A percentile compares a stretch with the other conserved stretches of the same genome.
Conservation (phyloP, 208 protist genomes). For the Kentomonas sorsogonicus region DNA sequence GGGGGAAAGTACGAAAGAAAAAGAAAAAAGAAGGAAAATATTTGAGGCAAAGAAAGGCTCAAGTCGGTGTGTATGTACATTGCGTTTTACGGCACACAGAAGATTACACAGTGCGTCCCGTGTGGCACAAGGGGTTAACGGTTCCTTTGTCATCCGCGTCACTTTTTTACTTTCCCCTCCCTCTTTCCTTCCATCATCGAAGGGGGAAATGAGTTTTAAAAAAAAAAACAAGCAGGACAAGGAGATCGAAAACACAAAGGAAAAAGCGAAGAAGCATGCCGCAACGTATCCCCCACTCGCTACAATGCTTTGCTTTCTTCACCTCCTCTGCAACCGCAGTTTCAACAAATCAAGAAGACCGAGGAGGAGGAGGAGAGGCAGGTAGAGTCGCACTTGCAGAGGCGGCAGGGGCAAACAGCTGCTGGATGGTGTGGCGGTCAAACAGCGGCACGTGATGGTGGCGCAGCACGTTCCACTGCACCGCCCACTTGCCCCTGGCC, state of each 20-base stretch:
- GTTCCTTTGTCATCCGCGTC: no score
- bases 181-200: neutral
- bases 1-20: neutral
- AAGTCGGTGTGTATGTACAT: neutral
- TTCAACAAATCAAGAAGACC: no score
- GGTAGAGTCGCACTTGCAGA: no score
- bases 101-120: no score
- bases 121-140: no score
- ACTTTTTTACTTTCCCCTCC: no score
- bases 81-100: no score
- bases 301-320: no score
- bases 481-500: slow-evolving; percentile 11
- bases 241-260: neutral
- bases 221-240: slow-evolving; percentile 2
- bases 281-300: no score
- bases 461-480: slow-evolving; percentile 69
- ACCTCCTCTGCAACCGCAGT: no score
- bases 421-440: slow-evolving; percentile 44
- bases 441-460: slow-evolving; percentile 73
- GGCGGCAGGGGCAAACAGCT: slow-evolving; percentile 15
- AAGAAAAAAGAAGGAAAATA: neutral
- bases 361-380: neutral
- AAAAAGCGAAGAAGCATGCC: neutral
- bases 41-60: neutral
- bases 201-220: no score